Conservation (phyloP, 768 basidiomycete species). For the Lyophyllum shimeji region DNA sequence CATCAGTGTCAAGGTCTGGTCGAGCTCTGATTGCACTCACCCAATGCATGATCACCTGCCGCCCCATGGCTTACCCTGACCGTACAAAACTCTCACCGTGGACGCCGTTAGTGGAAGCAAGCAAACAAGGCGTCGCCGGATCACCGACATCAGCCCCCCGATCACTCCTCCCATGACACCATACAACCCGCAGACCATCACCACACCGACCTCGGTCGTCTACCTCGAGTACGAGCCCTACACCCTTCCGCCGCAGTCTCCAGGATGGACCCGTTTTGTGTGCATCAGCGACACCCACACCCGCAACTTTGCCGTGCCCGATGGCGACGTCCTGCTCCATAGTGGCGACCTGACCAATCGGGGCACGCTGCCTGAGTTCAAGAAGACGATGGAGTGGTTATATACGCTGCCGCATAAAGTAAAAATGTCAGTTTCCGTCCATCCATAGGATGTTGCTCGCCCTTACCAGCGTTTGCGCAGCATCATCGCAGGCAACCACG, state of each 20-base stretch:
- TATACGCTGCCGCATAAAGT: conserved; percentile 50
- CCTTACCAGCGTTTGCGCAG: background rate
- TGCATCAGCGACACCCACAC: conserved; percentile 63
- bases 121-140: no score
- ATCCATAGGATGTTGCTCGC: conserved; percentile 19
- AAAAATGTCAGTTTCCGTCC: conserved; percentile 63
- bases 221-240: conserved; percentile 35
- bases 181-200: conserved; percentile 13
- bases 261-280: conserved; percentile 55
- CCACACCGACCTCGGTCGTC: conserved; percentile 29
- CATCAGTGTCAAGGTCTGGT: no score
- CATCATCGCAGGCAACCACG: conserved; percentile 74
- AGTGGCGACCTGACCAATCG: conserved; percentile 60
- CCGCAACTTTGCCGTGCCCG: conserved; percentile 44
- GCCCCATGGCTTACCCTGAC: no score
- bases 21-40: no score
- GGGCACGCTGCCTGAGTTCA: conserved; percentile 45
- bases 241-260: conserved; percentile 28
- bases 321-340: conserved; percentile 67
- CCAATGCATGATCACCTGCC: no score
- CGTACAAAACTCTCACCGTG: no score
- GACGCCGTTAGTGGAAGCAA: no score
- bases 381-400: conserved; percentile 58
- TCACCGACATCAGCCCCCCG: no score
- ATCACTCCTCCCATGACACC: background rate